phyloP scores from a whole-genome alignment of 768 basidiomycete species.

The Podaxis sp. region DNA sequence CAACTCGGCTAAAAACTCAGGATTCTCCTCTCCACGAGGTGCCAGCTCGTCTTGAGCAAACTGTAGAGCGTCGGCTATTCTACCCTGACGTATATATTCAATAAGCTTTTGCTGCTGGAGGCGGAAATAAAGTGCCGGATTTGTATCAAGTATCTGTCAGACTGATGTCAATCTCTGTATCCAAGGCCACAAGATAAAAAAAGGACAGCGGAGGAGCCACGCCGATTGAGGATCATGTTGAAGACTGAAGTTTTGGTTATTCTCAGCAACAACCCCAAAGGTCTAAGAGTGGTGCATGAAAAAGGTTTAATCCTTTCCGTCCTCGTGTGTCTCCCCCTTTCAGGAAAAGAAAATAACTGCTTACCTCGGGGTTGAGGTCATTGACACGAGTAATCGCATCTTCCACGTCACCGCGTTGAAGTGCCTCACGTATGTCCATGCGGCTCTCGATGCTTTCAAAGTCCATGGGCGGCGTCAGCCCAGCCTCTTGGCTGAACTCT shows the following conservation, averaged over 20 bases:
- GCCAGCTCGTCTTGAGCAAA: constrained; percentile 96
- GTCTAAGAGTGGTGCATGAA: constrained; percentile 99
- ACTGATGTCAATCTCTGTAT: constrained; percentile 19
- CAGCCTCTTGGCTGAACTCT: constrained; percentile 90
- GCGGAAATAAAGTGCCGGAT: constrained; percentile 91
- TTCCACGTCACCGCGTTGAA: constrained; percentile 93
- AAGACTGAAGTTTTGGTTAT: constrained; percentile 91
- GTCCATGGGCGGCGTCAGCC: constrained; percentile 74
- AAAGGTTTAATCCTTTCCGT: constrained; percentile 74
- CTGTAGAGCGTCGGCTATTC: constrained; percentile 73
- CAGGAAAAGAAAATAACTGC: constrained; percentile 27
- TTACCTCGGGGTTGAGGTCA: constrained; percentile 95
- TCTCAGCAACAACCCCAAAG: constrained; percentile 81
- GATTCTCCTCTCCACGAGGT: constrained; percentile 92
- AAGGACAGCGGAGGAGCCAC: constrained; percentile 8
- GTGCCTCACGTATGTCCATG: constrained; percentile 91
- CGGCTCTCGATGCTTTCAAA: constrained; percentile 91
- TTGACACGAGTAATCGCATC: constrained; percentile 95
- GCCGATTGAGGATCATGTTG: constrained; percentile 69
- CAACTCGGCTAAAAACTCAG: constrained; percentile 88
- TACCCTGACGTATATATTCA: constrained; percentile 86
- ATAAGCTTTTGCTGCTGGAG: constrained; percentile 95
- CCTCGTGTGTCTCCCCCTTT: constrained; percentile 22
- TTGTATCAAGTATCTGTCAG: constrained; percentile 90
- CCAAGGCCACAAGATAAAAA: constrained; percentile 14